A percentile compares a stretch with the other conserved stretches of the same genome.
These are phyloP conservation scores for Aphanocladium album DNA, from an alignment of 2,329 filamentous ascomycete species.

Conservation along the genomic window DNA sequence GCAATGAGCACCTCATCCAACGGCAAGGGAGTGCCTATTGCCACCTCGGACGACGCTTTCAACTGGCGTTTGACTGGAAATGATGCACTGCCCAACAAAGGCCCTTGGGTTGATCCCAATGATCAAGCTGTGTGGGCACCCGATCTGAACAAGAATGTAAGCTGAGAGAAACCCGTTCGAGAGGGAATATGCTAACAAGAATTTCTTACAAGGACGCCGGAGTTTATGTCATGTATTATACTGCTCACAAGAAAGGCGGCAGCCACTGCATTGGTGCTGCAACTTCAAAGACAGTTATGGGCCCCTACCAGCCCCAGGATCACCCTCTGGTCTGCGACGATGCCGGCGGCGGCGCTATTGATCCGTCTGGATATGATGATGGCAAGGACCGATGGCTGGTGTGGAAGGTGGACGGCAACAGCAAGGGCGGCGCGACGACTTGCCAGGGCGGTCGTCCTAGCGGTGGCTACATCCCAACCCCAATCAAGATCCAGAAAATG, in stretches of 20 bases:
- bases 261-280: slow-evolving; percentile 13
- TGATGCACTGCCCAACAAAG: slow-evolving; percentile 5
- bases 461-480: slow-evolving; percentile 9
- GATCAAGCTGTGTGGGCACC: slow-evolving; percentile 12
- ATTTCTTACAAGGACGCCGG: not conserved
- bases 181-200: not conserved
- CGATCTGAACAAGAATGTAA: slow-evolving; percentile 10
- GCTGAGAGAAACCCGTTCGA: not conserved
- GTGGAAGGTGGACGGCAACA: slow-evolving; percentile 12
- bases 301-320: slow-evolving; percentile 1
- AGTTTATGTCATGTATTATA: slow-evolving; percentile 12
- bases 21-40: slow-evolving; percentile 10
- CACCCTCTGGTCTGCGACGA: slow-evolving; percentile 9
- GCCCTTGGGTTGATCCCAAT: slow-evolving; percentile 9
- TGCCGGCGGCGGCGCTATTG: not conserved
- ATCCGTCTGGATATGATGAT: slow-evolving; percentile 9
- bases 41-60: slow-evolving; percentile 3
- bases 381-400: slow-evolving; percentile 5
- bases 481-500: slow-evolving; percentile 13
- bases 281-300: slow-evolving; percentile 8
- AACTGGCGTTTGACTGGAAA: not conserved
- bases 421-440: slow-evolving; percentile 12
- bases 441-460: slow-evolving; percentile 7
- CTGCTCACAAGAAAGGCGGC: slow-evolving; percentile 2
- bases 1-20: slow-evolving; percentile 9